Evolutionary conservation across 2,329 filamentous ascomycete species (phyloP), one percentile per base, ranked within the genome.

Genomic region (Peltaster fructicola): DNA sequence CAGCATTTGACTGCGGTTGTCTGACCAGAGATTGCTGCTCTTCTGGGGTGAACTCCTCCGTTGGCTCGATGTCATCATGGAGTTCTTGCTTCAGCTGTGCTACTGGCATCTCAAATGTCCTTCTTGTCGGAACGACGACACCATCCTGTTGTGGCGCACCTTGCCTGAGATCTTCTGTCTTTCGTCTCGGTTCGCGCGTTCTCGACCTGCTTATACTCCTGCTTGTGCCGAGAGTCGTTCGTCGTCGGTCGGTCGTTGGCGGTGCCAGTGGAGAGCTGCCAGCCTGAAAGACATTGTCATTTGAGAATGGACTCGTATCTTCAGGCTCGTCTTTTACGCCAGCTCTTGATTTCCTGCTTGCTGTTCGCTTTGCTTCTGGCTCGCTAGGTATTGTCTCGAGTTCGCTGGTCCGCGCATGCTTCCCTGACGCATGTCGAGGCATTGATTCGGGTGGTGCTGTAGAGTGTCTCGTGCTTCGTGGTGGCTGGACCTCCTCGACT

Each of bases 11-110:
- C 22, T 43, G 40, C 24, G 74, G 66, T 35, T 84, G 75, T 25
- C 64, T 63, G n/a, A 73, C 81, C 8, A 90, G 56, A 35, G 82
- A 78, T 8, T 80, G 57, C 50, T 84, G 77, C 44, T 80, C 85
- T 34, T 93, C 81, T 0, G 84, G 79, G 1, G 84, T 92, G 37
- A 95, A 98, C 43, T 98, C 88, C 48, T 95, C 88, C 3, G 78
- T 79, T 0, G 73, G 61, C 32, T 82, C 73, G 5, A 79, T 47
- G 25, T 59, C 53, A n/a, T 37, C 32, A 7, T 32, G 26, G 8
- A 34, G 32, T 26, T 62, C 55, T 10, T 59, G 50, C 20, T 53
- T 50, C 22, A 50, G 50, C 14, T 51, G 22, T 18, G 58, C 48
- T 20, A 66, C 43, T 1, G 68, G 58, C 15, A 69, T 56, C 29